Evolutionary conservation across 148 eudicot species (phyloP).

Genomic region (Euryodendron excelsum): DNA sequence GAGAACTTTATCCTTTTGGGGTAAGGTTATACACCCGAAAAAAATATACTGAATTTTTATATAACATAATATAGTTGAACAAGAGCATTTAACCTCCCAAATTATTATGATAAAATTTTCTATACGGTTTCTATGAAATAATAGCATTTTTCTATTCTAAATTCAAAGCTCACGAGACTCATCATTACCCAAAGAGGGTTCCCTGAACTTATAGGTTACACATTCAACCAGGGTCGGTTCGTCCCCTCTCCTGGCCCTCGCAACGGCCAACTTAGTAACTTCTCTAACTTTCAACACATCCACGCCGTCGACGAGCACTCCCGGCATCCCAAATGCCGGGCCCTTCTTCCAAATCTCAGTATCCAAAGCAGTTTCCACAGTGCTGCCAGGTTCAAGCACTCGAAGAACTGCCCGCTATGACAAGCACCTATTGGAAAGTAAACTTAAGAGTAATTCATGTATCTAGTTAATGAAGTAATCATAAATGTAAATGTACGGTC

Average conservation of each 20-base stretch:
- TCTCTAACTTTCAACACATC: slow-evolving; percentile 91
- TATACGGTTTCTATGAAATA: too few species aligned
- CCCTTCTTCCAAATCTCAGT: slow-evolving; percentile 96
- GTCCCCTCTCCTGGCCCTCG: slow-evolving; percentile 84
- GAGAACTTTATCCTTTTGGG: too few species aligned
- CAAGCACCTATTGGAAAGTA: too few species aligned
- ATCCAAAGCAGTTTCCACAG: slow-evolving; percentile 87
- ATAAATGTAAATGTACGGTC: too few species aligned
- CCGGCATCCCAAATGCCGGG: slow-evolving; percentile 92
- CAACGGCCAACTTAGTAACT: slow-evolving; percentile 77
- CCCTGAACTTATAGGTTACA: slow-evolving; percentile 87
- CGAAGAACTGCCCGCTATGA: slow-evolving; percentile 89
- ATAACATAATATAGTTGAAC: too few species aligned
- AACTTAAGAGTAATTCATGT: too few species aligned
- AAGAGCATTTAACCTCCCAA: too few species aligned
- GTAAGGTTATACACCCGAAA: too few species aligned
- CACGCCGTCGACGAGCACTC: slow-evolving; percentile 90
- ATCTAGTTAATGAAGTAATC: too few species aligned
- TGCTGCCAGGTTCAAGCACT: slow-evolving; percentile 96
- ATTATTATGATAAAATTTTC: too few species aligned
- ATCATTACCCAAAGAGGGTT: slow-evolving; percentile 96
- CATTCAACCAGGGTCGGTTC: slow-evolving; percentile 93
- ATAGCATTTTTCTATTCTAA: too few species aligned
- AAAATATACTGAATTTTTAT: too few species aligned
- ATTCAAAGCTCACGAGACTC: slow-evolving; percentile 93